Conservation (phyloP, 371 early-diverging fungal genomes). For the Cokeromyces recurvatus region DNA sequence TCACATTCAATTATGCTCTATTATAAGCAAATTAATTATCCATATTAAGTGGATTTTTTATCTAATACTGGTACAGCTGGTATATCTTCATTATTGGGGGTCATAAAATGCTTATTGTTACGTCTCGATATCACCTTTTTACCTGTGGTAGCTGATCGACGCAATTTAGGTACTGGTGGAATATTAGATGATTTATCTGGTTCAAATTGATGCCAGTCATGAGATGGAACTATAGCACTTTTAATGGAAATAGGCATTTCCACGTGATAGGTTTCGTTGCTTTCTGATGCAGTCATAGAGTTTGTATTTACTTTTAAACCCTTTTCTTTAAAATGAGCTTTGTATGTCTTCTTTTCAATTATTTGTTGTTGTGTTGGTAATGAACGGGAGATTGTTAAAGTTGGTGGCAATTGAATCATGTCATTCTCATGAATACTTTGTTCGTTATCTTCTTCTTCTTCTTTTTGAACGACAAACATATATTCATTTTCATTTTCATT, state of each 20-base stretch:
- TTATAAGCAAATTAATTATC: no score
- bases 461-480: constrained; percentile 5
- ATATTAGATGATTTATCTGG: constrained; percentile 12
- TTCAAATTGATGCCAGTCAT: constrained; percentile 24
- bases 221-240: constrained; percentile 32
- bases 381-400: not conserved
- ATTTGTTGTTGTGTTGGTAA: not conserved
- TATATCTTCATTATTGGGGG: constrained; percentile 1
- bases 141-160: constrained; percentile 26
- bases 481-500: constrained; percentile 9
- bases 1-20: no score
- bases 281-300: not conserved
- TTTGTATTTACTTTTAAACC: constrained; percentile 36
- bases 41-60: no score
- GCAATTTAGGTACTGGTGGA: constrained; percentile 8
- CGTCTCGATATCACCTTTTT: constrained; percentile 13
- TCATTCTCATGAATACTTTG: not conserved
- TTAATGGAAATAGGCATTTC: constrained; percentile 15
- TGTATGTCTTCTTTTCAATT: constrained; percentile 17
- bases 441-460: constrained; percentile 1
- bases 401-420: not conserved
- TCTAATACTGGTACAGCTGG: not conserved
- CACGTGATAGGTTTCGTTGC: not conserved
- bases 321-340: constrained; percentile 29
- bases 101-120: not conserved